These are phyloP conservation scores for Passiflora organensis DNA, from an alignment of 345 rosid genomes.

Conservation along the genomic window DNA sequence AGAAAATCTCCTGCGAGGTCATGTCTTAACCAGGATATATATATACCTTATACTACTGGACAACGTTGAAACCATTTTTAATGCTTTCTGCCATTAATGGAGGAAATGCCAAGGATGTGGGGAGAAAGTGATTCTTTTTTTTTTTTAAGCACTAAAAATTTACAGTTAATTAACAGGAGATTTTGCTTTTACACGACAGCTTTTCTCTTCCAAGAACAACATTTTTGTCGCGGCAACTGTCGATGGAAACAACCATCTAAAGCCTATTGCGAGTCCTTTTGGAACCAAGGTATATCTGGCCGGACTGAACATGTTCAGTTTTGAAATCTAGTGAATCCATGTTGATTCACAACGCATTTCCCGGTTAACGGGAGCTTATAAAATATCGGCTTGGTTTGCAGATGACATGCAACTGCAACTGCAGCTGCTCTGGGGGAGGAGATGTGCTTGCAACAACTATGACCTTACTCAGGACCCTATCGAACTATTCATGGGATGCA, in stretches of 20 bases:
- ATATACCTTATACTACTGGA: too few relatives aligned
- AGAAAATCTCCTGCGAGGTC: slow-evolving; percentile 46
- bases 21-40: not conserved
- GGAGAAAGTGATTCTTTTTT: too few relatives aligned
- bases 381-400: slow-evolving; percentile 7
- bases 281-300: not conserved
- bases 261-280: not conserved
- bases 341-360: too few relatives aligned
- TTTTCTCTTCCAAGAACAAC: not conserved
- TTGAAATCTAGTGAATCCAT: too few relatives aligned
- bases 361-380: too few relatives aligned
- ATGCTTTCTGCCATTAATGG: too few relatives aligned
- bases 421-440: slow-evolving; percentile 44
- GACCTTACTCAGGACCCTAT: slow-evolving; percentile 31
- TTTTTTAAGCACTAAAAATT: too few relatives aligned
- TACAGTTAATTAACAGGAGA: not conserved
- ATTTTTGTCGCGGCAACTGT: not conserved
- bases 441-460: slow-evolving; percentile 41
- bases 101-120: too few relatives aligned
- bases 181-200: not conserved
- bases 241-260: not conserved
- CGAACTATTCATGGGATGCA: slow-evolving; percentile 45
- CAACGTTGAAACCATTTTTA: too few relatives aligned
- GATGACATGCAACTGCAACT: slow-evolving; percentile 52
- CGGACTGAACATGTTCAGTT: too few relatives aligned